Base-by-base conservation (phyloP, 352 stramenopile species). In the Pythium folliculosum region DNA sequence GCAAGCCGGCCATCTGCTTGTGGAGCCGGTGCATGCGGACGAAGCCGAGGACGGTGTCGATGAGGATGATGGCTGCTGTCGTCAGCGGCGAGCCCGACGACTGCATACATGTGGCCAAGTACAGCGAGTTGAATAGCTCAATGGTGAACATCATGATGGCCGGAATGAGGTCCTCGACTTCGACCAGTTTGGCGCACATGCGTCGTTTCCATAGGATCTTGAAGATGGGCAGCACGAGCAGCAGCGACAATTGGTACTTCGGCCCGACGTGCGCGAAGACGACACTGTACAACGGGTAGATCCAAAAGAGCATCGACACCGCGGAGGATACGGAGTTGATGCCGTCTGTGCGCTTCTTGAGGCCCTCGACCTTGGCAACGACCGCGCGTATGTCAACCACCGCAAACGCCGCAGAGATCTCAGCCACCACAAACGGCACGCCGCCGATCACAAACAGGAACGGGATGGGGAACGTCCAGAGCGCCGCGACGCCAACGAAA, bases 51-150 rank as follows among this genome's bases (percentile, higher is more conserved):
- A 40, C 19, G 1, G 22, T 21, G 22, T 62, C 53, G n/a, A 63
- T 22, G 2, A 58, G 21, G n/a, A 69, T 30, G 44, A 69, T 69
- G 8, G 52, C 44, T 17, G 21, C 53, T 4, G 43, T 69, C 8
- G 48, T 52, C 12, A 49, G n/a, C 17, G 43, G 40, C 5, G 27
- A 55, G 13, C 50, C 51, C 0, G 60, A 45, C 8, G 22, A 49
- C n/a, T 67, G 60, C 60, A 67, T 67, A 16, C 60, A 67, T 0
- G 43, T 67, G 4, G 60, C 45, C 37, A 67, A 23, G 50, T 60
- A 67, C 16, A 67, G 38, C 12, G 60, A 38, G 50, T 67, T 67
- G 40, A 67, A 67, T 3, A 67, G 38, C 43, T 67, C 60, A 27
- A 67, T 30, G 5, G 50, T 60, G 27, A 67, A 67, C 48, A 67